Base-by-base conservation (phyloP, 441 rosid species). In the Croton setiger region DNA sequence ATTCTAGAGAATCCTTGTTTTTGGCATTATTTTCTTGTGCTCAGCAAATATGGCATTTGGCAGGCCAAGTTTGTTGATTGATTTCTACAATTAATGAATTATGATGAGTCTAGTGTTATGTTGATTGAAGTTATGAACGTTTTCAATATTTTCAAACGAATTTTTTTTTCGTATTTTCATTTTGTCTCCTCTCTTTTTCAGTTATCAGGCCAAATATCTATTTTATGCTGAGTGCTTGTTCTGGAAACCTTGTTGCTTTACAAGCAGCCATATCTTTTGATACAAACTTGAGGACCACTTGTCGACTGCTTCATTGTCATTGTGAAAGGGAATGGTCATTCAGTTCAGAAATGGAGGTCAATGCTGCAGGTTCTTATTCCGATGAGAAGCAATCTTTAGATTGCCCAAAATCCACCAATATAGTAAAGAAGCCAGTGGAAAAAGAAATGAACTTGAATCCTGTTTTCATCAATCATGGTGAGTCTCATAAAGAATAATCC, bases 401-500 rank as follows among this genome's bases (percentile, higher is more conserved):
- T 60, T 70, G 73, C 65, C 76, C 81, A 43, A 66, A 68, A 55
- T 67, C 84, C 54, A 66, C 73, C 36, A 70, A 75, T 64, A 70
- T 71, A 72, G 76, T 44, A 68, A 73, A 67, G 33, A 74, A 72
- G 67, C 71, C 74, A 8, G 51, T 57, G 4, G 87, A 77, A 68
- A 81, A 82, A 66, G 80, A 79, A 37, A 73, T 8, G 64, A 72
- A 59, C 39, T 13, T 15, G 59, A 74, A 55, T 60, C 64, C 86
- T 36, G 63, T 57, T 27, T 84, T 80, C 64, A 68, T 85, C 64
- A 84, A 87, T 70, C 87, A 82, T 35, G 88, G 88, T 84, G 74
- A 68, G 79, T 66, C 43, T 60, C 7, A 37, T 53, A 73, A 3
- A 15, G 59, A 58, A 43, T n/a, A 58, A 17, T 47, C 57, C 13